Percentiles rank a stretch among this genome's conserved stretches.
phyloP scores from a whole-genome alignment of 768 basidiomycete species.

The Aureoboletus auriporus region DNA sequence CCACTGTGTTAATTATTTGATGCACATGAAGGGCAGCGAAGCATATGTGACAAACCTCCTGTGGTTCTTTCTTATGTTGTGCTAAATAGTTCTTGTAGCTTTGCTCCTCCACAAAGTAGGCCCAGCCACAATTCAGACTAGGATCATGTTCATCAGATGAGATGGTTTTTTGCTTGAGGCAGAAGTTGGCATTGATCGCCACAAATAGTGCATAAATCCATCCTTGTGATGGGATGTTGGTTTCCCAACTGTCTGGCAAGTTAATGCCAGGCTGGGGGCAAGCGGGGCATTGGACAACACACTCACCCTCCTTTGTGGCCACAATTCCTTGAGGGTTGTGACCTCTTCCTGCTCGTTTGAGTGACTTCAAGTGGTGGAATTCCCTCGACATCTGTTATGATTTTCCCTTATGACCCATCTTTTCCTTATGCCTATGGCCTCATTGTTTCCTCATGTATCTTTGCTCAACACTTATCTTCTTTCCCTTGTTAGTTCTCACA shows the following conservation, averaged over 20 bases:
- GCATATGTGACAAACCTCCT: neutral
- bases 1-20: neutral
- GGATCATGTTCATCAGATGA: constrained; percentile 16
- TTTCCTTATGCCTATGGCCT: too few relatives aligned
- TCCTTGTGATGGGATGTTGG: neutral
- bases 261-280: constrained; percentile 6
- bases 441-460: too few relatives aligned
- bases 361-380: neutral
- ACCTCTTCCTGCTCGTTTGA: neutral
- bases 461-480: too few relatives aligned
- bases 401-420: too few relatives aligned
- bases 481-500: too few relatives aligned
- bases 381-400: neutral
- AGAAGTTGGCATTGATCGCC: constrained; percentile 5
- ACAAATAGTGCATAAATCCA: constrained; percentile 22
- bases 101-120: constrained; percentile 20
- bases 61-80: neutral
- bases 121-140: constrained; percentile 3
- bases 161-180: constrained; percentile 15
- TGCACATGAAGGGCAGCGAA: too few relatives aligned
- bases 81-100: constrained; percentile 10
- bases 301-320: neutral
- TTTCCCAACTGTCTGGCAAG: neutral
- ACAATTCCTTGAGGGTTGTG: neutral
- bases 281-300: neutral